Evolutionary conservation across 345 rosid genomes (phyloP), one percentile per base, ranked within the genome.

Genomic region (Cardamine chenopodiifolia): DNA sequence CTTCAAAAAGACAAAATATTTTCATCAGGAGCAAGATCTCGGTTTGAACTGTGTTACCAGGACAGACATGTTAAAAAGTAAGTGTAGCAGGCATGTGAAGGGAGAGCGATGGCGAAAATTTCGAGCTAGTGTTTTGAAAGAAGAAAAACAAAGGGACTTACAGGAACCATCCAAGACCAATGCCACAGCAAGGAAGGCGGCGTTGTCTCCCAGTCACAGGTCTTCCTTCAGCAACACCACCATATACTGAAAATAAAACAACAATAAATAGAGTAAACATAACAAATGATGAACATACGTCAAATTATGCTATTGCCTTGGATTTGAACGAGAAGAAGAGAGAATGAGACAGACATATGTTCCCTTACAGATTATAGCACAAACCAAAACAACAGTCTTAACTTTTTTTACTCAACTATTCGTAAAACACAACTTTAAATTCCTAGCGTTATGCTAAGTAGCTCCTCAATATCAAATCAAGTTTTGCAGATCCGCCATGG

Each of bases 101-200:
- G 29, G 57, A 31, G n/a, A 17, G 12, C 25, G 56, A 66, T 25
- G 18, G 7, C 15, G 15, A 29, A 53, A 42, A 6, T 2, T 9
- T 6, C 1, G 28, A 53, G 56, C 69, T 59, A 0, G 35, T 42
- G 23, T 19, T 18, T 18, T 34, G 54, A 52, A 53, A 50, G 4
- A 10, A 31, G 47, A 11, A 25, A 55, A 31, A 52, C 0, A 4
- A 44, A 55, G 60, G 17, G 47, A 82, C 98, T 86, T 84, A 91
- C 98, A 91, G 73, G 82, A 78, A 86, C 97, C 98, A 94, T 59
- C 96, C 98, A 52, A 84, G 7, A 72, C 98, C 97, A 61, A 84
- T 73, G 52, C 98, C 98, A 66, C 96, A 94, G 81, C 96, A 91
- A 63, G 93, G 97, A 63, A 90, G 91, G 23, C 89, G 93, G 22